A percentile compares a stretch with the other conserved stretches of the same genome.
These are phyloP conservation scores for Aureobasidium namibiae DNA, from an alignment of 2,329 filamentous ascomycete genomes.

Conservation along the genomic window DNA sequence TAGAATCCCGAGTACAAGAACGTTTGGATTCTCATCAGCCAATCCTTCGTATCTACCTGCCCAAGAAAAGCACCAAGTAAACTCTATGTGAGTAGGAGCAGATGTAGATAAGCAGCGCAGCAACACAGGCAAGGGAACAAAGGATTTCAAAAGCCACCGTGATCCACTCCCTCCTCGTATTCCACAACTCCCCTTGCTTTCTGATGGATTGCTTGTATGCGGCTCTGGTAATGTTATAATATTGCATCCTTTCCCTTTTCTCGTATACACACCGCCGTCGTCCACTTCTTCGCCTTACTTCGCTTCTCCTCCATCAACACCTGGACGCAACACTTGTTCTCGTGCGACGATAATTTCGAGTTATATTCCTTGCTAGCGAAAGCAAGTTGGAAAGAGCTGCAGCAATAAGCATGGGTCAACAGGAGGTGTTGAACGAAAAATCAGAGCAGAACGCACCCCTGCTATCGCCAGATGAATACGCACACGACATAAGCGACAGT, in stretches of 20 bases:
- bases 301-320: not conserved
- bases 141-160: not conserved
- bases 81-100: not conserved
- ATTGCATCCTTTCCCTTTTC: not conserved
- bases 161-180: constrained; percentile 1
- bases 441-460: constrained; percentile 5
- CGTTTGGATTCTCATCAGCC: too few species aligned
- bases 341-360: not conserved
- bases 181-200: constrained; percentile 1
- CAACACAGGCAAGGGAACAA: not conserved
- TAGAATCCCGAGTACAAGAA: too few species aligned
- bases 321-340: not conserved
- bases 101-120: not conserved
- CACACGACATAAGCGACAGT: not conserved
- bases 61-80: not conserved
- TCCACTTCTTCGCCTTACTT: not conserved
- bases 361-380: not conserved
- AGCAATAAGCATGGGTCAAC: not conserved
- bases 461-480: not conserved
- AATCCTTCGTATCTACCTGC: too few species aligned
- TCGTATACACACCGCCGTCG: not conserved
- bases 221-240: constrained; percentile 2
- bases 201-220: not conserved
- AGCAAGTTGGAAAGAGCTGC: not conserved
- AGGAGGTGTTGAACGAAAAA: not conserved